These are phyloP conservation scores for Geotrichum europaeum DNA, from an alignment of 1,139 yeast genomes.

Conservation along the genomic window DNA sequence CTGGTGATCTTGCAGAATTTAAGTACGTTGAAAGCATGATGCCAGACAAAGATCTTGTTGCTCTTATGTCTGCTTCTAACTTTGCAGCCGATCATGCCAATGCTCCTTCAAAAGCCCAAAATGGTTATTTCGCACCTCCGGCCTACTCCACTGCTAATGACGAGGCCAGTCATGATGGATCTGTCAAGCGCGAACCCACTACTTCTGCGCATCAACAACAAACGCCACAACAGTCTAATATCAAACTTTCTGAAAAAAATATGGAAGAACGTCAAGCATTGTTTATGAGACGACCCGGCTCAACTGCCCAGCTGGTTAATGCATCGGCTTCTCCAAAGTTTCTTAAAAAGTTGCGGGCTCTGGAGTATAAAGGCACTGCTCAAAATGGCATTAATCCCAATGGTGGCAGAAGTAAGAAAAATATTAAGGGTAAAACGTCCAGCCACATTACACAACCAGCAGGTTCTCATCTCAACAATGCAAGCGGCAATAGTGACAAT, in stretches of 20 bases:
- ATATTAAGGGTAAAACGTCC: neutral
- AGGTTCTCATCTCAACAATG: neutral
- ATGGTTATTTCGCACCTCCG: neutral
- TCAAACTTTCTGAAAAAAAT: neutral
- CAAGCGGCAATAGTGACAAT: neutral
- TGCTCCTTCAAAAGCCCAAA: neutral
- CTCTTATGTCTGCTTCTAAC: neutral
- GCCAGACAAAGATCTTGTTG: neutral
- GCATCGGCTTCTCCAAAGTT: slow-evolving; percentile 16
- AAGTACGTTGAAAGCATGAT: slow-evolving; percentile 5
- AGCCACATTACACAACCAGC: neutral
- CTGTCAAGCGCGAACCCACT: slow-evolving; percentile 1
- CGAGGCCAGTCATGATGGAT: neutral
- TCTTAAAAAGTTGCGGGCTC: slow-evolving; percentile 12
- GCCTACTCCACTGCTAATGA: neutral
- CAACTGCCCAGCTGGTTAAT: slow-evolving; percentile 11
- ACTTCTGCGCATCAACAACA: neutral
- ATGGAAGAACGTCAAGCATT: slow-evolving; percentile 11
- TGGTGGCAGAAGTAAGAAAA: neutral
- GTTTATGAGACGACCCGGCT: slow-evolving; percentile 14
- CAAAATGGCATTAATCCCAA: slow-evolving; percentile 1
- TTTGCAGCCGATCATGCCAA: neutral
- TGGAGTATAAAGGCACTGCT: slow-evolving; percentile 6
- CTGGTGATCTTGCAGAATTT: slow-evolving; percentile 9
- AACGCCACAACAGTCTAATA: neutral